Conservation (phyloP, 2,329 filamentous ascomycete species). For the Tolypocladium ophioglossoides region DNA sequence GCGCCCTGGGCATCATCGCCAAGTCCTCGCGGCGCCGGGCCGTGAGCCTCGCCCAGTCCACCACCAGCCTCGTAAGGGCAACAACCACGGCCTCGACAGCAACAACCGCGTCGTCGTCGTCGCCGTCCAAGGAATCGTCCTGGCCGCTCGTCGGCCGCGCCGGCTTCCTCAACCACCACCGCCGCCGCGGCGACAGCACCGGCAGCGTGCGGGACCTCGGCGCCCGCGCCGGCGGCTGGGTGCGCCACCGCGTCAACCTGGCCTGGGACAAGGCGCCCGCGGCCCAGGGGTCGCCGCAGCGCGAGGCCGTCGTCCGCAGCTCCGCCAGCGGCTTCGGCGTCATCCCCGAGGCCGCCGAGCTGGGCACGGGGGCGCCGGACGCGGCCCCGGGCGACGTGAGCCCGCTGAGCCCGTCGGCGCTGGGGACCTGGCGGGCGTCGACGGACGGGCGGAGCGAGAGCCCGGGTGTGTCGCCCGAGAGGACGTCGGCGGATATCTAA, state of each 20-base stretch:
- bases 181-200: neutral
- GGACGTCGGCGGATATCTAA: neutral
- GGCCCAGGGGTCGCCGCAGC: neutral
- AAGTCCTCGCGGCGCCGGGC: conserved; percentile 9
- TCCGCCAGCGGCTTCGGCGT: neutral
- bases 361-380: neutral
- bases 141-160: conserved; percentile 2
- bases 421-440: neutral
- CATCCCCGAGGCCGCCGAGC: neutral
- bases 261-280: conserved; percentile 1
- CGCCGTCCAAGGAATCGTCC: conserved; percentile 2
- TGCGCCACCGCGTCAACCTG: conserved; percentile 11
- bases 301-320: neutral
- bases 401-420: neutral
- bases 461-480: neutral
- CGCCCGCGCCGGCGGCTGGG: conserved; percentile 16
- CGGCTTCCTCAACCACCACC: neutral
- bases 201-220: conserved; percentile 13
- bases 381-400: neutral
- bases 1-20: conserved; percentile 6
- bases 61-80: neutral
- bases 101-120: neutral
- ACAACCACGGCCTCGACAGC: neutral
- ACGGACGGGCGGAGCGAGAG: neutral
- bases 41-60: neutral